Base-by-base conservation (phyloP, 805 yeast genomes). In the Saturnispora besseyi region DNA sequence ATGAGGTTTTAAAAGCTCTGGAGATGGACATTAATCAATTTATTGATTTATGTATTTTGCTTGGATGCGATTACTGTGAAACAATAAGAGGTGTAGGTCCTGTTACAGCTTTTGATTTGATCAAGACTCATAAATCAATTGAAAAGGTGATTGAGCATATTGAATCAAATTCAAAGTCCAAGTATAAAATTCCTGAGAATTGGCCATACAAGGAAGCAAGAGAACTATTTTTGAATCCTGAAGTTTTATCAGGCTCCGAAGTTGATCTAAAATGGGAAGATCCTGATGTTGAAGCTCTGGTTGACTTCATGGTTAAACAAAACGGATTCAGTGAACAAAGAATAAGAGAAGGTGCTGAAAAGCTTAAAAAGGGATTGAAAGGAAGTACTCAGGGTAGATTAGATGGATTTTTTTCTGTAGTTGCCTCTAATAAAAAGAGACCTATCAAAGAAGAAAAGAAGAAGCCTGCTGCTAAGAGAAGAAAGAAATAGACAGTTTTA, bases 41-140 rank as follows among this genome's bases (percentile, higher is more conserved):
- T 65, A 78, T 93, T 44, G 99, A 93, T 64, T 68, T 93, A 58
- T 90, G 99, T 70, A 91, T 93, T 40, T 72, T 93, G 59, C 70
- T 93, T 44, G 99, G 99, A 1, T 93, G 99, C 67, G 99, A 93
- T 70, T 93, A 93, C 66, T 88, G 96, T 69, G 97, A 91, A 56
- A 86, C 96, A 4, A 90, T 93, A 51, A 80, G 80, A 59, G 99
- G 99, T 24, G 83, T 93, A 53, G 99, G 99, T 8, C 98, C 98
- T 0, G 93, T 86, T 2, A 91, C 96, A 1, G 99, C 97, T 0
- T 73, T 77, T 55, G 91, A 93, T 61, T 73, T 93, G 53, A 87
- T 93, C 54, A 84, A 82, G 62, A 96, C 91, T 61, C 89, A 87
- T 64, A 82, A 84, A 1, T 74, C 84, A 0, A 73, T 93, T 44